phyloP scores from a whole-genome alignment of 208 protist species.

The Trypanosoma lewisi region DNA sequence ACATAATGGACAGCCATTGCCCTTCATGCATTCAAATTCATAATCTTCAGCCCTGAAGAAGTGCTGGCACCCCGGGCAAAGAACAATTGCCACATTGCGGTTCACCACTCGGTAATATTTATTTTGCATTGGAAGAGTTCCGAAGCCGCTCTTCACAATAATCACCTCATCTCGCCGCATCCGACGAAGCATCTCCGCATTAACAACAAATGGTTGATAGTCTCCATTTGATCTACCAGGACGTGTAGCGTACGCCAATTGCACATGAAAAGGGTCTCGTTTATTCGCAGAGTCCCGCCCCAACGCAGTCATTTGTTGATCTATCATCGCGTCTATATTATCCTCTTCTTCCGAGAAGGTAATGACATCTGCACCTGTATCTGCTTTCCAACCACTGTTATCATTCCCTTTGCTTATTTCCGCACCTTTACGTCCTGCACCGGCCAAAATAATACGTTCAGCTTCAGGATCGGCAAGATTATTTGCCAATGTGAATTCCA shows the following conservation, averaged over 20 bases:
- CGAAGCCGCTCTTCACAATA: conserved; percentile 75
- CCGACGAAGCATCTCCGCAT: conserved; percentile 70
- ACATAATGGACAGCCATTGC: conserved; percentile 88
- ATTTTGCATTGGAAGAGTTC: conserved; percentile 59
- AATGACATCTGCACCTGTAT: conserved; percentile 79
- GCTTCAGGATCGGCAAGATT: conserved; percentile 87
- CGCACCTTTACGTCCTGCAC: conserved; percentile 40
- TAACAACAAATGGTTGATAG: conserved; percentile 87
- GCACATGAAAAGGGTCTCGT: conserved; percentile 87
- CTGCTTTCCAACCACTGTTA: conserved; percentile 60
- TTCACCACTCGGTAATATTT: conserved; percentile 91
- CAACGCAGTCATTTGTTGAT: conserved; percentile 79
- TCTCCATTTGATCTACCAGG: conserved; percentile 56
- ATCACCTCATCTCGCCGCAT: conserved; percentile 88
- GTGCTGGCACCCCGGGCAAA: conserved; percentile 92
- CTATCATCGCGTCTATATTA: conserved; percentile 87
- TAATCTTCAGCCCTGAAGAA: conserved; percentile 92
- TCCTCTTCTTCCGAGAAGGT: conserved; percentile 74
- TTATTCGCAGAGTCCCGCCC: conserved; percentile 56
- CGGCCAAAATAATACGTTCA: conserved; percentile 72
- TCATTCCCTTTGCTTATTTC: conserved; percentile 26
- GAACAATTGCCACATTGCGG: conserved; percentile 60
- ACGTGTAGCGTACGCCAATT: conserved; percentile 80
- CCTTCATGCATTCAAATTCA: conserved; percentile 89
- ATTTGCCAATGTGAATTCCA: conserved; percentile 91